A percentile compares a stretch with the other conserved stretches of the same genome.
These are phyloP conservation scores for Mortierella polycephala DNA, from an alignment of 371 early-diverging fungal genomes.

Conservation along the genomic window DNA sequence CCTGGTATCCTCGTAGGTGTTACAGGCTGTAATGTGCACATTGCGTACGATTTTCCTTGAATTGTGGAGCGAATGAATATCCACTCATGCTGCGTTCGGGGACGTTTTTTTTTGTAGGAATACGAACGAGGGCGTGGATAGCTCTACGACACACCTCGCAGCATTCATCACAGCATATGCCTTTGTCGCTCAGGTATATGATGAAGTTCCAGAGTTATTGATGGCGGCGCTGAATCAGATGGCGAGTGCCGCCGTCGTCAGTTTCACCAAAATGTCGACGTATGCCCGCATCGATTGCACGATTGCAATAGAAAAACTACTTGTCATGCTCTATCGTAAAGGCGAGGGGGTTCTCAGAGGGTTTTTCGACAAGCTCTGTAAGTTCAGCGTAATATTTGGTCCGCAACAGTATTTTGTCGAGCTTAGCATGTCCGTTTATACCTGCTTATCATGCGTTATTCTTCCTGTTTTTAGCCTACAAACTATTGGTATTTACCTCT, in stretches of 20 bases:
- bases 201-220: conserved; percentile 59
- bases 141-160: conserved; percentile 63
- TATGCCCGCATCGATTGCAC: conserved; percentile 58
- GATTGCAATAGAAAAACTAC: conserved; percentile 59
- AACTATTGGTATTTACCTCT: conserved; percentile 68
- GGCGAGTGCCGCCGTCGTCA: conserved; percentile 58
- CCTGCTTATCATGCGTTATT: neutral
- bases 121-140: conserved; percentile 52
- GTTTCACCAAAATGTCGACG: conserved; percentile 56
- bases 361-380: conserved; percentile 62
- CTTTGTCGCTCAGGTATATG: conserved; percentile 62
- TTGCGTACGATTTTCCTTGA: neutral
- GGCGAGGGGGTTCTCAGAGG: conserved; percentile 60
- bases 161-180: conserved; percentile 74
- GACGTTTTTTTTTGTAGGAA: conserved; percentile 11
- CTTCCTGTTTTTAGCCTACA: conserved; percentile 60
- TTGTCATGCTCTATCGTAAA: conserved; percentile 63
- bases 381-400: conserved; percentile 16
- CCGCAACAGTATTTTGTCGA: neutral
- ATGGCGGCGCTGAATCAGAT: conserved; percentile 61
- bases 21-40: neutral
- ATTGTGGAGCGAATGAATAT: neutral
- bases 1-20: conserved; percentile 67
- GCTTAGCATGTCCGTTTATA: neutral
- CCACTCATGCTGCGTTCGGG: neutral